These are phyloP conservation scores for Podila verticillata DNA, from an alignment of 192 early-diverging fungal genomes.

Conservation along the genomic window DNA sequence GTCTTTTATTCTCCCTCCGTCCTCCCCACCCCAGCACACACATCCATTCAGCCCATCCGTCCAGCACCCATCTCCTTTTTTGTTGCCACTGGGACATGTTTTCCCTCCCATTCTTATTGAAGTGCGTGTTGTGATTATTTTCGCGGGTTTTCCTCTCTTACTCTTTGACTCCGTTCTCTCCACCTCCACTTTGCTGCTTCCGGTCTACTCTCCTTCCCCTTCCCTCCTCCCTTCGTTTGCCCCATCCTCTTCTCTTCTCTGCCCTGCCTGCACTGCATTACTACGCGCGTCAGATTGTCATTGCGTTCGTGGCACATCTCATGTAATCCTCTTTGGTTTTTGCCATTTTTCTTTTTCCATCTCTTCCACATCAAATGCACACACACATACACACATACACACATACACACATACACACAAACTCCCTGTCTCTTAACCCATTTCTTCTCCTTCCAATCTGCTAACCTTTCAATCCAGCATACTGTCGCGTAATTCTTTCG, in stretches of 20 bases:
- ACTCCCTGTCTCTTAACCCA: too few species aligned
- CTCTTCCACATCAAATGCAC: too few species aligned
- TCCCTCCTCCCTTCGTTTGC: conserved; percentile 4
- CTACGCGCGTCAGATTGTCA: too few species aligned
- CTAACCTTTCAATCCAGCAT: neutral
- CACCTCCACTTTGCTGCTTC: neutral
- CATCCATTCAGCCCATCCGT: too few species aligned
- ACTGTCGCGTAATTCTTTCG: too few species aligned
- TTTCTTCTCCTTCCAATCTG: neutral
- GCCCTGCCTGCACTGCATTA: neutral
- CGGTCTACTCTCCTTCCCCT: neutral
- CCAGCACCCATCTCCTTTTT: neutral
- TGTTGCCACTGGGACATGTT: too few species aligned
- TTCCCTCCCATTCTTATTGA: too few species aligned
- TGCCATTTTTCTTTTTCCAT: neutral
- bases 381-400: too few species aligned
- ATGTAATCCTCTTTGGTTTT: neutral
- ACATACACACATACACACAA: too few species aligned
- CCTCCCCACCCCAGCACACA: too few species aligned
- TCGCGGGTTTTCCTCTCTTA: neutral
- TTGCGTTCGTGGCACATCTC: neutral
- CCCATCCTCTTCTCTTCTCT: neutral
- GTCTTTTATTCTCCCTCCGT: too few species aligned
- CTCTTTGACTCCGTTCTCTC: conserved; percentile 5
- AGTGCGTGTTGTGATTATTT: too few species aligned